Evolutionary conservation across 106 monocot genomes (phyloP).

Genomic region (Dendrobium officinale): DNA sequence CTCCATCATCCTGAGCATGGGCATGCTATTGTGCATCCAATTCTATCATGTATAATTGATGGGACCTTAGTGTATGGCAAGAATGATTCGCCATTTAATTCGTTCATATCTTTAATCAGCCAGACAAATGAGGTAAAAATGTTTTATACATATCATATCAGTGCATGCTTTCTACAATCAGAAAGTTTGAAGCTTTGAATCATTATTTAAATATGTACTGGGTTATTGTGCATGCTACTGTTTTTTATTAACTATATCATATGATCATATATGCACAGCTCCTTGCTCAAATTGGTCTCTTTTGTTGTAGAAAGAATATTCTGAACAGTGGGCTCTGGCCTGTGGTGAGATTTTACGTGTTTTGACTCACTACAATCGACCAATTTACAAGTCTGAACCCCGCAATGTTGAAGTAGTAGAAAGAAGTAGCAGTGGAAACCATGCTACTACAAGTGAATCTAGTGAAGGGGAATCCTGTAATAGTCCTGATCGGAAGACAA

Average conservation of each 20-base stretch:
- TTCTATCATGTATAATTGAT: conserved; percentile 97
- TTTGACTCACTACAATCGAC: conserved; percentile 91
- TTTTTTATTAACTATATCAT: not conserved
- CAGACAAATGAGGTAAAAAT: conserved; percentile 74
- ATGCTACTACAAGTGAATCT: conserved; percentile 62
- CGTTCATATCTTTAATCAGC: conserved; percentile 89
- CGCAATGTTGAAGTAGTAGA: conserved; percentile 44
- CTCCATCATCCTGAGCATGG: conserved; percentile 99
- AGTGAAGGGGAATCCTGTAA: conserved; percentile 13
- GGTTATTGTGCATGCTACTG: not conserved
- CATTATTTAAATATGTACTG: not conserved
- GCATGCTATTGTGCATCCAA: conserved; percentile 92
- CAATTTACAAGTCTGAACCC: conserved; percentile 72
- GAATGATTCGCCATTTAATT: conserved; percentile 67
- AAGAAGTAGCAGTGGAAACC: conserved; percentile 35
- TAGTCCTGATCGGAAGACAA: conserved; percentile 62
- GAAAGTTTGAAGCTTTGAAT: not conserved
- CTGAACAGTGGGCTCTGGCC: conserved; percentile 97
- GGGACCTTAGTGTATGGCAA: conserved; percentile 75
- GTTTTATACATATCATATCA: not conserved
- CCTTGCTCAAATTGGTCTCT: not conserved
- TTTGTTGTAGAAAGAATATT: conserved; percentile 82
- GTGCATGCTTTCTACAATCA: not conserved
- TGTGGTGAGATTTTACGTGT: conserved; percentile 98
- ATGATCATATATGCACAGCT: not conserved